Base-by-base conservation (phyloP, 129 eudicot species). In the Ambrosia trifida region DNA sequence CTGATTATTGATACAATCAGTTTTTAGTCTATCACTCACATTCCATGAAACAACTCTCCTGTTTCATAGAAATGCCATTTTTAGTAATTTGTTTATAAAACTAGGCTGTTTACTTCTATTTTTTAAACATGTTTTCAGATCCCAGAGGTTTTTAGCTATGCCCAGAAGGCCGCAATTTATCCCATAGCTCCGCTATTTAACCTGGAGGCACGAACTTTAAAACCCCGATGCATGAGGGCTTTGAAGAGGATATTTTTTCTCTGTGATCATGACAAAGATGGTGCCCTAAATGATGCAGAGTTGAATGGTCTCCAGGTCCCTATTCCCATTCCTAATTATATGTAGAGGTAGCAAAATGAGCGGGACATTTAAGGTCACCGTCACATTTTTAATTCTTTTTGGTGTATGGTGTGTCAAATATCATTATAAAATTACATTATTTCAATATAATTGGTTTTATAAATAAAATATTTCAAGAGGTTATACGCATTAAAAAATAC, bases 101-200 rank as follows among this genome's bases (percentile, higher is more conserved):
- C 7, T 36, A 19, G 41, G 12, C 47, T 9, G 47, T 9, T 43
- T 8, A 43, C 12, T 28, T 67, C 14, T 68, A 33, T 5, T 44
- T 53, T 41, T 11, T 24, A n/a, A 52, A 10, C 47, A 12, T 4
- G 17, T 63, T 74, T 84, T 79, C 86, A 92, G 98, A 78, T 92
- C 68, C 82, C 89, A 3, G 91, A 92, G 86, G 98, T 92, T 66
- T 92, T 92, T 68, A 85, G 77, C 68, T 86, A 86, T 65, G 84
- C 96, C 30, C 98, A 92, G 57, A 92, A 92, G 78, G 96, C 96
- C 31, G 96, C 86, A 62, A 81, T 92, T 77, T 91, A 92, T 83
- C 98, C 98, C 2, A 92, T 95, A 11, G 88, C 91, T 75, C 96
- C 98, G 60, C 64, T 92, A 11, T 92, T 86, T 76, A 95, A 89